Percentiles rank a stretch among this genome's conserved stretches.
phyloP scores from a whole-genome alignment of 2,329 filamentous ascomycete species.

The Botryotinia narcissicola region DNA sequence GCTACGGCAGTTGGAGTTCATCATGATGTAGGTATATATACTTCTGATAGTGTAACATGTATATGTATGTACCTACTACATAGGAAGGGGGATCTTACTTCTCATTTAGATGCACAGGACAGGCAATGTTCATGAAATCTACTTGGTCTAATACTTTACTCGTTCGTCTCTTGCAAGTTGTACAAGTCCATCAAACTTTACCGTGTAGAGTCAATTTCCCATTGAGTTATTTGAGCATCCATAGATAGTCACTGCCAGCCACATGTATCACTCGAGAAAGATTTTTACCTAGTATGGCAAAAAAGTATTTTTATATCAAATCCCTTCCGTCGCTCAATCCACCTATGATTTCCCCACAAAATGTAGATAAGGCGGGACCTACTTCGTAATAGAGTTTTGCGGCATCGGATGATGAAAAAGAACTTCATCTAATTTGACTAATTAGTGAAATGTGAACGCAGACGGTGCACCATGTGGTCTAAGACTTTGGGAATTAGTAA shows the following conservation, averaged over 20 bases:
- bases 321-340: neutral
- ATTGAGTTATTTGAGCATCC: too few species aligned
- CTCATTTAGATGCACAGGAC: too few species aligned
- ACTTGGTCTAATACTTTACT: neutral
- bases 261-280: neutral
- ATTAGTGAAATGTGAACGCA: neutral
- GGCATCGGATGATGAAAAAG: constrained; percentile 17
- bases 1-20: neutral
- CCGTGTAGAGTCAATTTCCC: neutral
- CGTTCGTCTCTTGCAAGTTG: neutral
- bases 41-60: neutral
- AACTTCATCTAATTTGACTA: constrained; percentile 7
- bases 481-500: neutral
- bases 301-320: constrained; percentile 12
- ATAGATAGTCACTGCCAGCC: neutral
- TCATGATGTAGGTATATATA: neutral
- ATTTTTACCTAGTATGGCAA: neutral
- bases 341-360: constrained; percentile 2
- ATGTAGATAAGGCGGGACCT: constrained; percentile 8
- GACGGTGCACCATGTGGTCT: constrained; percentile 4
- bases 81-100: neutral
- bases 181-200: neutral
- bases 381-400: constrained; percentile 9
- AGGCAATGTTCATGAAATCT: neutral
- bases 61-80: neutral